A percentile compares a stretch with the other conserved stretches of the same genome.
These are phyloP conservation scores for Paraleonurus japonicus DNA, from an alignment of 257 asterid genomes.

Conservation along the genomic window DNA sequence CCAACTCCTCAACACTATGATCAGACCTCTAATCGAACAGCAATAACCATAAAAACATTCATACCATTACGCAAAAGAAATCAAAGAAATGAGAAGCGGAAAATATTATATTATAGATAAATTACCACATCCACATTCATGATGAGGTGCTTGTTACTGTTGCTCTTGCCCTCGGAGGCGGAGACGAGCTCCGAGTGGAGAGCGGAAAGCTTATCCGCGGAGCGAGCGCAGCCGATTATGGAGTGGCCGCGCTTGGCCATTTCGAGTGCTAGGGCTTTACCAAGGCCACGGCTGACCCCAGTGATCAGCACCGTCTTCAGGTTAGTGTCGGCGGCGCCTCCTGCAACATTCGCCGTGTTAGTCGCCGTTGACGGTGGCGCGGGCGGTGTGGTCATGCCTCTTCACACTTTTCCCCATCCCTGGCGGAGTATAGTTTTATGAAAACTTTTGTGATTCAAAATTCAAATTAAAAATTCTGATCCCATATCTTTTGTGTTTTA, in stretches of 20 bases:
- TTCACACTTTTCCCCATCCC: not conserved
- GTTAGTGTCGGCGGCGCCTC: constrained; percentile 29
- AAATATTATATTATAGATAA: not conserved
- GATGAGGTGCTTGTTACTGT: constrained; percentile 47
- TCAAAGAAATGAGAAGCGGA: not conserved
- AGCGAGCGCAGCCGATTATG: constrained; percentile 90
- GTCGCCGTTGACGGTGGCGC: constrained; percentile 31
- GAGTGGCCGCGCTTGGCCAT: constrained; percentile 86
- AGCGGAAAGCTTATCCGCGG: constrained; percentile 64
- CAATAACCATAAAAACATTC: not conserved
- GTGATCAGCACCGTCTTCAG: constrained; percentile 73
- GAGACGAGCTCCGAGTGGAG: constrained; percentile 70
- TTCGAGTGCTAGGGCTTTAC: constrained; percentile 88
- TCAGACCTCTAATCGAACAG: constrained; percentile 53
- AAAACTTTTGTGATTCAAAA: too few relatives aligned
- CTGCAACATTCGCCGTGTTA: constrained; percentile 31
- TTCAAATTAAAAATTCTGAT: too few relatives aligned
- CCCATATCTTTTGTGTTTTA: too few relatives aligned
- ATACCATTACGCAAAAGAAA: not conserved
- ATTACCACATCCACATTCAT: constrained; percentile 86
- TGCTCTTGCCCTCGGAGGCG: constrained; percentile 40
- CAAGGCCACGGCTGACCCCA: constrained; percentile 89
- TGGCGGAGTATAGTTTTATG: too few relatives aligned
- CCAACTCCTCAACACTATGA: constrained; percentile 75
- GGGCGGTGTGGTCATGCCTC: constrained; percentile 40